Base-by-base conservation (phyloP, 139 green algal genomes). In the Monoraphidium neglectum region DNA sequence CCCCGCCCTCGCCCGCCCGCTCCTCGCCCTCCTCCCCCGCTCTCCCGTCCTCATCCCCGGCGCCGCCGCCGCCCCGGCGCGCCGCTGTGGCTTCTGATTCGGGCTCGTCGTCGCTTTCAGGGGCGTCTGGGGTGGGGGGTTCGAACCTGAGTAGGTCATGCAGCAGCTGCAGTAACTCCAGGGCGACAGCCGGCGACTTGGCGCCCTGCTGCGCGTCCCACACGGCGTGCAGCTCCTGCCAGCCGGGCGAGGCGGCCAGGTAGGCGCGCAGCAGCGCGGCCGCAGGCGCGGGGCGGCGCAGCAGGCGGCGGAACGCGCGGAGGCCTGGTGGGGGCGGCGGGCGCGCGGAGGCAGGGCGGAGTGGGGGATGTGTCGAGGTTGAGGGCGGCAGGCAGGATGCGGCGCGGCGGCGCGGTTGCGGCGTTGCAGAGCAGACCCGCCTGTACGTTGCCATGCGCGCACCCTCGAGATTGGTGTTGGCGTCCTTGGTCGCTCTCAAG, bases 141-240 rank as follows among this genome's bases (percentile, higher is more conserved):
- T 46, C 47, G 30, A 37, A 2, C 30, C 47, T 37, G 8, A 84
- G 15, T 8, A 77, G 33, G 51, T 81, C 72, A 0, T 73, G 36
- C 4, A 84, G 23, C 12, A 81, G 33, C 12, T 67, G 53, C 24
- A 84, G 51, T 5, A 84, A 68, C 59, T 79, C 62, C 8, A 77
- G 60, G 51, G 74, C 36, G 30, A 77, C 70, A 15, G 30, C 32
- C 13, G 51, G 40, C 38, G 83, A 61, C 46, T 80, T 80, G 3
- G 62, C n/a, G 26, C 32, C 70, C 1, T 47, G 6, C 28, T 84
- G 83, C 0, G 61, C 61, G 28, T 87, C 83, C 78, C 78, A 87
- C 2, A 81, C 56, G 24, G 57, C 49, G 5, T 54, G 37, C 40
- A 83, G 71, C 70, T 78, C 57, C 69, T 36, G 69, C 53, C n/a